Base-by-base conservation (phyloP, 495 filamentous ascomycete genomes). In the Penicillium canescens region DNA sequence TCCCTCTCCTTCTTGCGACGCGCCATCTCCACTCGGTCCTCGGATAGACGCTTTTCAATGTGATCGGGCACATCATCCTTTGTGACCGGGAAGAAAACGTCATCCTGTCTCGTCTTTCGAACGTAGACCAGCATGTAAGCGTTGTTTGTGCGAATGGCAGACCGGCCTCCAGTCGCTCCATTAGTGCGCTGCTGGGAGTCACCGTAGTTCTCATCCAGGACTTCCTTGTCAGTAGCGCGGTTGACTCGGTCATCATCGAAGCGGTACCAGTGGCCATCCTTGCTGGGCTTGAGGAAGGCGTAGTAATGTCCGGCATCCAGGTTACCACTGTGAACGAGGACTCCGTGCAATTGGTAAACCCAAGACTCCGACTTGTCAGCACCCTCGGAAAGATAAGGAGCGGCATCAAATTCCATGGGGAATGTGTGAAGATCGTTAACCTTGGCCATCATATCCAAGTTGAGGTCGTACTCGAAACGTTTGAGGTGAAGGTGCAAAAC, bases 81-180 rank as follows among this genome's bases (percentile, higher is more conserved):
- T 11, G 82, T 79, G 37, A 94, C 86, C 0, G 86, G 81, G 42
- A 86, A 82, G 46, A 98, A 81, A 50, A 97, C 86, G 55, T 87
- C 79, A 62, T 96, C 91, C 34, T 90, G 69, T 40, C 86, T 81
- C 43, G 85, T 88, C 71, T 96, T 90, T 24, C 95, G 87, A 55
- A 98, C 86, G 66, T 99, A 99, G 12, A 99, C 95, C 73, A 99
- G 71, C 94, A 99, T 99, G 75, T 99, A 99, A 13, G 94, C 95
- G 54, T 86, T 84, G 78, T 81, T 23, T 85, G 76, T 8, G 86
- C 86, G 59, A 86, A 87, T 6, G 82, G 86, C 58, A 87, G 88
- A 23, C 54, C 85, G 79, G 42, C 84, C 78, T 36, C 75, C 78
- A 14, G 69, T 48, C 16, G 73, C 68, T 11, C 86, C 87, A 55